Conservation (phyloP, 108 stramenopile species). For the Cyclotella atomus region DNA sequence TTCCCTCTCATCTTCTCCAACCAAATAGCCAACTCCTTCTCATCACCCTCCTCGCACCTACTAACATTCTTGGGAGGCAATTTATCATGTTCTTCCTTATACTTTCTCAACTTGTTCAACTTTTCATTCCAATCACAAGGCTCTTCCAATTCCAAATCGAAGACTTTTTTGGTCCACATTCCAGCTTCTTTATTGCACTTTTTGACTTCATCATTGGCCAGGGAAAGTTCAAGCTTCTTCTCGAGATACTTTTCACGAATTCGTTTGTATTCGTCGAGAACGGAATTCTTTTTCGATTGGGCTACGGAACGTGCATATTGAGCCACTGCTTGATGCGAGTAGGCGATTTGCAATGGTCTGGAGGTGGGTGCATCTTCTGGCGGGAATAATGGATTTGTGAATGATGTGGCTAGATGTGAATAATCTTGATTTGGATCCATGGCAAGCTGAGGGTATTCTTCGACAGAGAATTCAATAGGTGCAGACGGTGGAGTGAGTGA, state of each 20-base stretch:
- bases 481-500: not conserved
- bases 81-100: slow-evolving; percentile 18
- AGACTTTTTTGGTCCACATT: slow-evolving; percentile 36
- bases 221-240: slow-evolving; percentile 39
- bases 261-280: slow-evolving; percentile 22
- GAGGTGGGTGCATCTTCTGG: slow-evolving; percentile 17
- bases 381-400: slow-evolving; percentile 32
- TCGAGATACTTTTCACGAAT: slow-evolving; percentile 20
- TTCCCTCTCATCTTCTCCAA: slow-evolving; percentile 28
- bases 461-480: slow-evolving; percentile 13
- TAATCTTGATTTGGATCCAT: slow-evolving; percentile 28
- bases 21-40: slow-evolving; percentile 32
- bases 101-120: slow-evolving; percentile 25
- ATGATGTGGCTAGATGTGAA: slow-evolving; percentile 26
- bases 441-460: slow-evolving; percentile 33
- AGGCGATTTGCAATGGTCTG: slow-evolving; percentile 41
- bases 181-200: slow-evolving; percentile 11
- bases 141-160: slow-evolving; percentile 48
- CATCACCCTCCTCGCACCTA: slow-evolving; percentile 25
- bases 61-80: slow-evolving; percentile 25
- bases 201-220: slow-evolving; percentile 32
- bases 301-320: not conserved
- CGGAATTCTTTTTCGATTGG: slow-evolving; percentile 9
- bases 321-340: slow-evolving; percentile 24
- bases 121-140: slow-evolving; percentile 42